Conservation (phyloP, 352 stramenopile species). For the Thalassiosira hispida region DNA sequence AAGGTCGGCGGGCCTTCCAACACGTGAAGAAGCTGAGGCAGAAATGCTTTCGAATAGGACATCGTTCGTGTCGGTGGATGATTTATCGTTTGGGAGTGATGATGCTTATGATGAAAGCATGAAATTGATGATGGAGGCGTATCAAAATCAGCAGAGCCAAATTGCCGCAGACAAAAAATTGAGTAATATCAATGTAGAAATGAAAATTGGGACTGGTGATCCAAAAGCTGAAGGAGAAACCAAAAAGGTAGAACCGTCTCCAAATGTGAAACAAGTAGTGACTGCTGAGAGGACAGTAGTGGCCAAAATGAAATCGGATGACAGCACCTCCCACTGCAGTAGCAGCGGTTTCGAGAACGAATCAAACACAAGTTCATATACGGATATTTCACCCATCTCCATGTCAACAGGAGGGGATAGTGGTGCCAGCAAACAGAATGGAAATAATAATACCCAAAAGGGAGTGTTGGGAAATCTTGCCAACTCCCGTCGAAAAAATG, state of each 20-base stretch:
- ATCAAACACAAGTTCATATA: conserved; percentile 56
- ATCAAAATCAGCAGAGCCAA: background rate
- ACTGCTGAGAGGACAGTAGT: background rate
- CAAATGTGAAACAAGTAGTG: background rate
- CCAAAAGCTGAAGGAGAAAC: background rate
- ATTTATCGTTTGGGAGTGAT: conserved; percentile 22
- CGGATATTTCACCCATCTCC: conserved; percentile 46
- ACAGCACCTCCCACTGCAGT: conserved; percentile 40
- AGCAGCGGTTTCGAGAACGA: conserved; percentile 51
- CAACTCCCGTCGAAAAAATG: conserved; percentile 5
- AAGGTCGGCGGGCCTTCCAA: conserved; percentile 23
- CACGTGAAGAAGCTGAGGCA: conserved; percentile 31
- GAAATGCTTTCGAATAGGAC: conserved; percentile 26
- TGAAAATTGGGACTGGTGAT: background rate
- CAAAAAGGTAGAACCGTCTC: background rate
- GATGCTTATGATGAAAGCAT: conserved; percentile 1
- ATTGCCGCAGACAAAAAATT: background rate
- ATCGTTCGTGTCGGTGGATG: conserved; percentile 35
- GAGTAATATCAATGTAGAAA: background rate
- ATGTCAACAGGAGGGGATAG: conserved; percentile 36
- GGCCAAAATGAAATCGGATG: conserved; percentile 13
- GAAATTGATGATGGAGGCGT: background rate
- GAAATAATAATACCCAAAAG: background rate
- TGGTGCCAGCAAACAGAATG: conserved; percentile 7
- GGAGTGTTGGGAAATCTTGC: conserved; percentile 44